Percentiles rank a stretch among this genome's conserved stretches.
Evolutionary conservation across 495 filamentous ascomycete species (phyloP).

Genomic region (Penicillium simplicissimum): DNA sequence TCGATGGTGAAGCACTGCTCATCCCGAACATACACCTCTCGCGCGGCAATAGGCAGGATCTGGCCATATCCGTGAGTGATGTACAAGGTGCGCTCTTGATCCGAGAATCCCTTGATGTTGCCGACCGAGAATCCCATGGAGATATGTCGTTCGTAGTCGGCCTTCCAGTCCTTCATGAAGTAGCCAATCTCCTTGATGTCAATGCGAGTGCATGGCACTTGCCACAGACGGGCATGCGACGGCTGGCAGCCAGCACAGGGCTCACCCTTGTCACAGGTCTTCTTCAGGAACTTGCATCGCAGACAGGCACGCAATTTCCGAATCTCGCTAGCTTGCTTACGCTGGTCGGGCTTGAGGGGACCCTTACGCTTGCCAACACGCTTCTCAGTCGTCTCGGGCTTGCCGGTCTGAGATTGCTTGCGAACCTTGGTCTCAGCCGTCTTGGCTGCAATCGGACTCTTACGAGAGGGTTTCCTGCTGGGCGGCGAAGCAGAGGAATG

Average conservation of each 20-base stretch:
- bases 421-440: constrained; percentile 76
- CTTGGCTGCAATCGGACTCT: constrained; percentile 76
- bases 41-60: constrained; percentile 81
- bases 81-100: constrained; percentile 74
- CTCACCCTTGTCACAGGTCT: constrained; percentile 94
- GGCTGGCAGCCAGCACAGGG: constrained; percentile 91
- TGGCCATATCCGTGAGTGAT: constrained; percentile 91
- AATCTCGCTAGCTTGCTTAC: constrained; percentile 92
- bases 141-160: constrained; percentile 88
- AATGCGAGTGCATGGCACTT: constrained; percentile 92
- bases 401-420: constrained; percentile 68
- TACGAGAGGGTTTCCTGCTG: constrained; percentile 66
- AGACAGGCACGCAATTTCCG: constrained; percentile 88
- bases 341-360: constrained; percentile 86
- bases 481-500: constrained; percentile 64
- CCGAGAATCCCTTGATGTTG: constrained; percentile 90
- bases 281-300: constrained; percentile 97
- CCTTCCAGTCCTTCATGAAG: constrained; percentile 98
- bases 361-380: constrained; percentile 83
- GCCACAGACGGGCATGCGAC: constrained; percentile 89
- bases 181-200: constrained; percentile 96
- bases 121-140: constrained; percentile 82
- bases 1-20: constrained; percentile 90
- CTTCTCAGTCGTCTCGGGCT: constrained; percentile 82
- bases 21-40: constrained; percentile 86